Evolutionary conservation across 2,329 filamentous ascomycete genomes (phyloP).

Genomic region (Trichocomaceae sp.): DNA sequence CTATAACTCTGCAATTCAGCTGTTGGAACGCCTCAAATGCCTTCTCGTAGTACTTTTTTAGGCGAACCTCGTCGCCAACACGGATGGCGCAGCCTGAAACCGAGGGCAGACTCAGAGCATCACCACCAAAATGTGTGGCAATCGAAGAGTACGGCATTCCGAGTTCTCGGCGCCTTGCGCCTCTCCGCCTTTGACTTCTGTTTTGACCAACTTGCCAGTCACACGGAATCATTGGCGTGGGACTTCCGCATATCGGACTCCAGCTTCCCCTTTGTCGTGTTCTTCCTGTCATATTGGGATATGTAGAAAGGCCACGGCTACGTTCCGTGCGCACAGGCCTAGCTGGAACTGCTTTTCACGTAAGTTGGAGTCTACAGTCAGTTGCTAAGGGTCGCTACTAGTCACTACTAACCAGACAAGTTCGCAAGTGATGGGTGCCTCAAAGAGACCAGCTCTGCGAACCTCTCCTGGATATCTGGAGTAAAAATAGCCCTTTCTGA

Average conservation of each 20-base stretch:
- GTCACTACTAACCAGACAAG: constrained; percentile 20
- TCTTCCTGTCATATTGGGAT: constrained; percentile 11
- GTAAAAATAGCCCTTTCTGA: constrained; percentile 30
- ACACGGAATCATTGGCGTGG: constrained; percentile 12
- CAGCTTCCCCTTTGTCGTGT: constrained; percentile 16
- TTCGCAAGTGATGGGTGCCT: constrained; percentile 22
- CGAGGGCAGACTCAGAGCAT: constrained; percentile 26
- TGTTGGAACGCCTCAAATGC: constrained; percentile 38
- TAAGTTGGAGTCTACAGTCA: neutral
- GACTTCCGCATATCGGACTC: constrained; percentile 15
- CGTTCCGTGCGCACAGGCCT: constrained; percentile 6
- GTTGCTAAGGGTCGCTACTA: neutral
- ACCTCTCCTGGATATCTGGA: constrained; percentile 29
- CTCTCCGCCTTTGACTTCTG: constrained; percentile 12
- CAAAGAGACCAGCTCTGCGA: constrained; percentile 18
- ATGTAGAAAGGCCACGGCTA: neutral
- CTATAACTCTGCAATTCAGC: constrained; percentile 36
- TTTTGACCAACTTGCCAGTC: constrained; percentile 15
- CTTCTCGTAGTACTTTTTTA: constrained; percentile 31
- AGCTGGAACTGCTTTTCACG: neutral
- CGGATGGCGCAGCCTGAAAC: constrained; percentile 19
- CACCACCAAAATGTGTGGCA: constrained; percentile 27
- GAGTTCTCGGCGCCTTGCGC: constrained; percentile 8
- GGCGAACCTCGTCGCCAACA: constrained; percentile 23
- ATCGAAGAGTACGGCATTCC: constrained; percentile 15